Conservation (phyloP, 2,329 filamentous ascomycete species). For the Cryphonectria nitschkei region DNA sequence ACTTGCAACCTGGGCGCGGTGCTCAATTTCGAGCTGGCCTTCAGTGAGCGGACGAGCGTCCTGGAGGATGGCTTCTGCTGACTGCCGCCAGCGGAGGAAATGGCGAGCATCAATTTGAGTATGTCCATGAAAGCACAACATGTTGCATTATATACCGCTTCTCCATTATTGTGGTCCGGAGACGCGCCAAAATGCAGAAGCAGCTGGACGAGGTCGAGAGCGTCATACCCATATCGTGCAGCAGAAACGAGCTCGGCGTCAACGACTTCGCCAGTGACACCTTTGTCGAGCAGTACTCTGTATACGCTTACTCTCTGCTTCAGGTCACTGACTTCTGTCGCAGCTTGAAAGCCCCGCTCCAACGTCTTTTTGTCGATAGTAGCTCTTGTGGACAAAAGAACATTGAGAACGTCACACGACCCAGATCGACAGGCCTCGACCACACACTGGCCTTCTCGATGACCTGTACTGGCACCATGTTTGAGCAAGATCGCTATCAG, state of each 20-base stretch:
- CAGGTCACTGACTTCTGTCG: slow-evolving; percentile 56
- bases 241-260: slow-evolving; percentile 58
- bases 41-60: slow-evolving; percentile 55
- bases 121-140: slow-evolving; percentile 54
- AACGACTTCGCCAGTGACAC: slow-evolving; percentile 54
- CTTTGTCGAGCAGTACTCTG: slow-evolving; percentile 52
- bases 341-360: slow-evolving; percentile 57
- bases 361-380: slow-evolving; percentile 48
- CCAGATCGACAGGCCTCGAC: slow-evolving; percentile 58
- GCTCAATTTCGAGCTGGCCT: slow-evolving; percentile 56
- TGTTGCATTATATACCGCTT: slow-evolving; percentile 58
- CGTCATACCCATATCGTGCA: slow-evolving; percentile 54
- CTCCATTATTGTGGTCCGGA: slow-evolving; percentile 58
- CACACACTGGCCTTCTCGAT: slow-evolving; percentile 56
- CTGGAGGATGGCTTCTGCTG: slow-evolving; percentile 51
- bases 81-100: slow-evolving; percentile 45
- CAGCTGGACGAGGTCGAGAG: slow-evolving; percentile 52
- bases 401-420: slow-evolving; percentile 51
- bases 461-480: slow-evolving; percentile 55
- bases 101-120: slow-evolving; percentile 55
- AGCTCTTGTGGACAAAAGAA: slow-evolving; percentile 50
- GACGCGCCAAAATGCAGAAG: slow-evolving; percentile 57
- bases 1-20: slow-evolving; percentile 53
- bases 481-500: slow-evolving; percentile 55
- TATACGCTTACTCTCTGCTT: slow-evolving; percentile 54